Conservation (phyloP, 495 filamentous ascomycete genomes). For the Annulohypoxylon maeteangense region DNA sequence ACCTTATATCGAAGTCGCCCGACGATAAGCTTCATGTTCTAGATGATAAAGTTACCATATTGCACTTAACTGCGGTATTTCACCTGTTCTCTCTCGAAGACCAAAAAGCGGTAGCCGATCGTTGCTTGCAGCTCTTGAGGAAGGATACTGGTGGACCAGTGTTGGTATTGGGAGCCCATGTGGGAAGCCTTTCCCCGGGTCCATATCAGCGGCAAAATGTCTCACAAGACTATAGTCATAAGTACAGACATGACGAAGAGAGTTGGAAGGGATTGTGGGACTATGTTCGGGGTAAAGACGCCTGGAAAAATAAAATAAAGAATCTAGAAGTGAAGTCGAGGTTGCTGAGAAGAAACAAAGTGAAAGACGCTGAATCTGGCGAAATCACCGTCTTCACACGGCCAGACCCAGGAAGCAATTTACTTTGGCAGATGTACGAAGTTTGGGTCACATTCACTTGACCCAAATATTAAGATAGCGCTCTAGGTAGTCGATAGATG, state of each 20-base stretch:
- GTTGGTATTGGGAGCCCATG: constrained; percentile 44
- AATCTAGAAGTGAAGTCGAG: constrained; percentile 36
- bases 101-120: constrained; percentile 32
- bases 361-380: constrained; percentile 11
- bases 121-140: constrained; percentile 45
- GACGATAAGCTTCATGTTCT: constrained; percentile 31
- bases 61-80: constrained; percentile 40
- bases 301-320: constrained; percentile 32
- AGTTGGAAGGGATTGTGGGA: constrained; percentile 41
- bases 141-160: constrained; percentile 37
- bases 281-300: constrained; percentile 20
- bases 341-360: constrained; percentile 17
- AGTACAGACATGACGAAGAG: constrained; percentile 25
- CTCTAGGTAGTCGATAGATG: background rate
- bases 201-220: background rate
- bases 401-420: background rate
- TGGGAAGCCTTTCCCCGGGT: constrained; percentile 27
- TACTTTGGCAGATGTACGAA: constrained; percentile 41
- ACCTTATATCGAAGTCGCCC: constrained; percentile 26
- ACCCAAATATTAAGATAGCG: background rate
- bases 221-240: constrained; percentile 2
- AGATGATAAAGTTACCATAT: constrained; percentile 39
- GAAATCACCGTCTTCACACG: constrained; percentile 13
- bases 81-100: constrained; percentile 43
- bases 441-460: constrained; percentile 42